Base-by-base conservation (phyloP, 371 early-diverging fungal genomes). In the Mortierella sp. region DNA sequence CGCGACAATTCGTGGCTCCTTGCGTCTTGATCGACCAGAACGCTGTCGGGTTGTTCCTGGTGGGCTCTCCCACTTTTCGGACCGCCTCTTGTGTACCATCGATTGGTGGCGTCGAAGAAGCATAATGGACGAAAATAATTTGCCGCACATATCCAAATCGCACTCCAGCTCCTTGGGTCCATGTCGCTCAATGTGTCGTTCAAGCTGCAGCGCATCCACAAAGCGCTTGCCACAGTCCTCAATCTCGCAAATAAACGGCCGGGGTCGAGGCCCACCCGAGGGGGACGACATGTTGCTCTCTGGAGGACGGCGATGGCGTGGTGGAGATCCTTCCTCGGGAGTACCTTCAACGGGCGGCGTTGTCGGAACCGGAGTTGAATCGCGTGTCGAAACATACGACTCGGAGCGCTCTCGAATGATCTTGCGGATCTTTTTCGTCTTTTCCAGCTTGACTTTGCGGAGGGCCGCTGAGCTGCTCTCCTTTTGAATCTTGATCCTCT, bases 221-320 rank as follows among this genome's bases (percentile, higher is more conserved):
- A 85, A 85, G 24, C 85, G 81, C 48, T 85, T 85, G 57, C 85
- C 85, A 44, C 85, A 85, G 70, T 85, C 85, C 48, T 81, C 85
- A 24, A 85, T 85, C 28, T 81, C 55, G 48, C 85, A 85, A 19
- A 81, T 60, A 73, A 81, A 85, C 11, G 85, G 85, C 1, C 85
- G 73, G 16, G 85, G 85, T 16, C 85, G 85, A 7, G 57, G 70
- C 9, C 71, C 77, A 47, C 75, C 63, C 0, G 83, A 73, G 5
- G 83, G 79, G 11, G 79, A 76, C 2, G 79, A 75, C 50, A 79
- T 54, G 55, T 76, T 76, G 74, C 76, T 74, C 44, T 83, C 74
- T 2, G 21, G 34, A 55, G 50, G 54, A 9, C 77, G 80, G 19
- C 77, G 77, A 10, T 79, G 70, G 24, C 70, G 79, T 28, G 78